Conservation (phyloP, 306 rosid genomes). For the Arachis stenosperma region DNA sequence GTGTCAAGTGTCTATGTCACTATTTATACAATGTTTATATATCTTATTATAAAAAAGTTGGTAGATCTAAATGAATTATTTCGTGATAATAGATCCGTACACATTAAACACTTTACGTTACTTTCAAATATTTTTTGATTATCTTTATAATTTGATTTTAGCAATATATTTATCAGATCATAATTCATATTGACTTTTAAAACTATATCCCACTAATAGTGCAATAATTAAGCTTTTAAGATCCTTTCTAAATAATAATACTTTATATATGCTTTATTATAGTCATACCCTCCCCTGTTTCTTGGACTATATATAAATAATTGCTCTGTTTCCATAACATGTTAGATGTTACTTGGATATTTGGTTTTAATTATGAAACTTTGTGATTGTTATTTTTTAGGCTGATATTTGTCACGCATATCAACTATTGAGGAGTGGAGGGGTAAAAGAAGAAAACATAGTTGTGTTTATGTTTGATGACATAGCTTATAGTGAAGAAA, state of each 20-base stretch:
- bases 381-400: constrained; percentile 42
- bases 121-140: too few species aligned
- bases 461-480: constrained; percentile 97
- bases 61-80: too few species aligned
- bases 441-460: constrained; percentile 93
- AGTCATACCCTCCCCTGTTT: neutral
- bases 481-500: constrained; percentile 74
- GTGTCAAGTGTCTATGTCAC: too few species aligned
- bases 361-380: constrained; percentile 12
- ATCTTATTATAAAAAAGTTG: too few species aligned
- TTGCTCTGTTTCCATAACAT: too few species aligned
- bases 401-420: constrained; percentile 96
- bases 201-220: too few species aligned
- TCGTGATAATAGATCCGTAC: neutral
- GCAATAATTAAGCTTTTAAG: too few species aligned
- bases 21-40: too few species aligned
- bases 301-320: too few species aligned
- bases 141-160: neutral
- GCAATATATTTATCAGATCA: neutral
- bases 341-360: constrained; percentile 17
- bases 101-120: neutral
- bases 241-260: too few species aligned
- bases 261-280: neutral
- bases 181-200: too few species aligned
- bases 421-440: constrained; percentile 80